Evolutionary conservation across 371 early-diverging fungal species (phyloP), one percentile per base, ranked within the genome.

Genomic region (Haplosporangium sp.): DNA sequence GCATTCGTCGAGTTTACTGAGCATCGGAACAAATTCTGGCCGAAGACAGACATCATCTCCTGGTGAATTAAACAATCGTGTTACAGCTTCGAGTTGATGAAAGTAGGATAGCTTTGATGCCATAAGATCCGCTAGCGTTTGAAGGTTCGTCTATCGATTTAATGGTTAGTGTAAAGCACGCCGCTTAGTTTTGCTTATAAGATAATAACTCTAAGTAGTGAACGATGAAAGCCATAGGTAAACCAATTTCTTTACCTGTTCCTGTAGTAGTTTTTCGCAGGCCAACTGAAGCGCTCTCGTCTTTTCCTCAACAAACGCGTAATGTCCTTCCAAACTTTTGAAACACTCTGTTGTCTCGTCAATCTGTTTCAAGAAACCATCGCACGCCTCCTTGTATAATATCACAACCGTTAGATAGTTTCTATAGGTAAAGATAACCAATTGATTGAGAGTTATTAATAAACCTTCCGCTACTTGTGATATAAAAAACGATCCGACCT

Each of bases 11-110:
- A 95, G 74, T 42, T 88, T 89, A 37, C 84, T 81, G 44, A 97
- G 84, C 85, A 93, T 91, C 3, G 95, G 92, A 38, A 93, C 83
- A 84, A 97, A 97, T 47, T 89, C 88, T 0, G 84, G 84, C 66
- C 94, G 89, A 53, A 92, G 73, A 65, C 95, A 95, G 0, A 96
- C 91, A 65, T 89, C 87, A 35, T 96, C 97, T 2, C 95, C 96
- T 9, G 95, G 94, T 1, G 92, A 77, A 67, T 91, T 93, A 67
- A 97, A 88, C 55, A 95, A 72, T 69, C 91, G 89, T 27, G 94
- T 87, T 15, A 95, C 93, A 0, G 90, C 88, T 62, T 94, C 96
- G 20, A 97, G 79, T 64, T 93, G 92, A 45, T 95, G 92, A 76
- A 96, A 97, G 74, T 92, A 94, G 0, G 83, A 74, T 11, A 97